Evolutionary conservation across 352 stramenopile species (phyloP).

Genomic region (Phytophthora syringae): DNA sequence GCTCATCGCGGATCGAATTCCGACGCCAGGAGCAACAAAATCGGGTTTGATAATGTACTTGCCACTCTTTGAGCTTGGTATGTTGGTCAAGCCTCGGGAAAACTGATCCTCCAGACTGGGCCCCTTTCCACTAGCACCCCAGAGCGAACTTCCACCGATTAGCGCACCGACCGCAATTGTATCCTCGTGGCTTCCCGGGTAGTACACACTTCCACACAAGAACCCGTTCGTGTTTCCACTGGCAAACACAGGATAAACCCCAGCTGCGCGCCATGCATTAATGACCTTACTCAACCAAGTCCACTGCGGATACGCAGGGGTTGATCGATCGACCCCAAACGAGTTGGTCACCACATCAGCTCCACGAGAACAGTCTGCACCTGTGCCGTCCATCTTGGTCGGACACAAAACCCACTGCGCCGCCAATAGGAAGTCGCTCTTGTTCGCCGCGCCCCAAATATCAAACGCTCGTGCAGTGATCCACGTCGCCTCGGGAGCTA

Average conservation of each 20-base stretch:
- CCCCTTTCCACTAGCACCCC: constrained; percentile 76
- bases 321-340: constrained; percentile 63
- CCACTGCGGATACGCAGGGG: constrained; percentile 53
- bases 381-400: constrained; percentile 55
- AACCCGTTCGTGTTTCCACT: constrained; percentile 80
- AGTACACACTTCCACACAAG: constrained; percentile 73
- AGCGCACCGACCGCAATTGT: constrained; percentile 68
- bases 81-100: constrained; percentile 2
- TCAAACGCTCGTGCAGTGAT: constrained; percentile 76
- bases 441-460: constrained; percentile 58
- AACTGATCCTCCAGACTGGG: constrained; percentile 43
- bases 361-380: constrained; percentile 56
- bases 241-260: constrained; percentile 65
- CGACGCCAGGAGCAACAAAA: constrained; percentile 73
- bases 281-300: constrained; percentile 65
- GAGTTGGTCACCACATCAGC: constrained; percentile 74
- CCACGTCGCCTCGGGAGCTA: constrained; percentile 70
- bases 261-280: constrained; percentile 56
- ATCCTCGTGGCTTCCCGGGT: constrained; percentile 59
- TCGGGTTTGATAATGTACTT: constrained; percentile 69
- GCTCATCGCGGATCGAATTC: constrained; percentile 70
- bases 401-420: constrained; percentile 77
- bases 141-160: constrained; percentile 63
- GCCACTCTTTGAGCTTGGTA: neutral
- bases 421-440: constrained; percentile 72